Conservation (phyloP, 164 flowering plant genomes). For the Berberis thunbergii region DNA sequence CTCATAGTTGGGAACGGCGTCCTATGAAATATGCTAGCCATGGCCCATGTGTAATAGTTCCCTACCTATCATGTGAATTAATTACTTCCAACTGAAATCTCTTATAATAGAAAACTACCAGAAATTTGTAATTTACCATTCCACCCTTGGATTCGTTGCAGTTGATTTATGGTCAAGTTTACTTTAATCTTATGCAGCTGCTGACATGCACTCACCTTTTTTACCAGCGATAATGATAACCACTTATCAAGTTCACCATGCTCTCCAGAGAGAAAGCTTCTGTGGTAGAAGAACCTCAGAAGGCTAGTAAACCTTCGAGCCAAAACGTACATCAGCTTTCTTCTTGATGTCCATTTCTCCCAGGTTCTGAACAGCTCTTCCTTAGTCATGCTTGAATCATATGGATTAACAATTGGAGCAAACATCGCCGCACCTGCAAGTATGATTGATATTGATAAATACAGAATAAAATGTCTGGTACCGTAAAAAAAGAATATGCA, state of each 20-base stretch:
- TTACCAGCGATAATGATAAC: slow-evolving; percentile 55
- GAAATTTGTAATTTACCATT: too few relatives aligned
- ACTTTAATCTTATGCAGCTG: too few relatives aligned
- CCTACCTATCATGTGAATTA: too few relatives aligned
- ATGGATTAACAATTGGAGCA: slow-evolving; percentile 84
- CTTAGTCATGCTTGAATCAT: slow-evolving; percentile 75
- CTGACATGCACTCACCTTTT: slow-evolving; percentile 32
- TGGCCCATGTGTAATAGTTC: too few relatives aligned
- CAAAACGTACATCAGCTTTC: slow-evolving; percentile 54
- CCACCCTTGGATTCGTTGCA: too few relatives aligned
- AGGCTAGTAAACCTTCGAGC: slow-evolving; percentile 70
- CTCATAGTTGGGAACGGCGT: too few relatives aligned
- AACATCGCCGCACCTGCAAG: slow-evolving; percentile 80
- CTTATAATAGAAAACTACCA: too few relatives aligned
- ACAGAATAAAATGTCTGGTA: too few relatives aligned
- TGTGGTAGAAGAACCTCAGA: slow-evolving; percentile 54
- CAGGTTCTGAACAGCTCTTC: slow-evolving; percentile 65
- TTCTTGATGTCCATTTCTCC: slow-evolving; percentile 65
- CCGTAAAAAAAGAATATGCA: too few relatives aligned
- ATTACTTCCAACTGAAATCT: too few relatives aligned
- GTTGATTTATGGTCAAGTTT: too few relatives aligned
- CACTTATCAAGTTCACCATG: slow-evolving; percentile 66
- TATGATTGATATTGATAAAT: not conserved
- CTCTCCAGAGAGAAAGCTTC: slow-evolving; percentile 72
- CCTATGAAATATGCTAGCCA: too few relatives aligned